Percentiles rank a stretch among this genome's conserved stretches.
Conservation (phyloP, 164 flowering plant species). For the Macadamia integrifolia region DNA sequence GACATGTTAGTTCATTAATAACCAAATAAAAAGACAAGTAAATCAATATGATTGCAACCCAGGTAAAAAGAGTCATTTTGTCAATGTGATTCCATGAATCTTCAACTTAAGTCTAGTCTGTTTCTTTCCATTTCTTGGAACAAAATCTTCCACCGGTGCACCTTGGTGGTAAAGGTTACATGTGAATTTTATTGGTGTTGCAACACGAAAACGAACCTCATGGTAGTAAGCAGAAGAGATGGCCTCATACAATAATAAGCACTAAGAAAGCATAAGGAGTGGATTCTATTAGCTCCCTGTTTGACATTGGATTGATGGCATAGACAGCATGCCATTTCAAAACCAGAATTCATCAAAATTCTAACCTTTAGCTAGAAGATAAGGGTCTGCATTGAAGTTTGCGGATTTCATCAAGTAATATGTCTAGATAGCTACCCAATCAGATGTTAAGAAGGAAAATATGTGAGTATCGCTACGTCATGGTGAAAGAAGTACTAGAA, state of each 20-base stretch:
- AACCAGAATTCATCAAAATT: neutral
- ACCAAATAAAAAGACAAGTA: too few species aligned
- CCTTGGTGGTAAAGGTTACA: too few species aligned
- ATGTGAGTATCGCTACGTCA: neutral
- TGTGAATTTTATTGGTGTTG: neutral
- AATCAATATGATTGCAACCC: too few species aligned
- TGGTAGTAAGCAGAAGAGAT: neutral
- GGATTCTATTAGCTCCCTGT: neutral
- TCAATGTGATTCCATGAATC: too few species aligned
- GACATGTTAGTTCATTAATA: too few species aligned
- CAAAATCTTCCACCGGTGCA: too few species aligned
- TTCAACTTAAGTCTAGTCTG: too few species aligned
- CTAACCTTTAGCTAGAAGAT: neutral
- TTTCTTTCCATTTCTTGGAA: too few species aligned
- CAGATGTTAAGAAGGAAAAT: neutral
- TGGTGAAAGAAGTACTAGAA: neutral
- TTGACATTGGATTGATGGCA: neutral
- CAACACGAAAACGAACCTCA: neutral
- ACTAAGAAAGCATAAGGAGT: neutral
- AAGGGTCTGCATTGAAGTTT: neutral
- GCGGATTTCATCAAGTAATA: neutral
- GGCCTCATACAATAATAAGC: neutral
- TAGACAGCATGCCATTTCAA: neutral
- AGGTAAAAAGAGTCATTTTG: too few species aligned
- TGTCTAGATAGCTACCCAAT: neutral